These are phyloP conservation scores for Salix caprea DNA, from an alignment of 345 rosid genomes.

Conservation along the genomic window DNA sequence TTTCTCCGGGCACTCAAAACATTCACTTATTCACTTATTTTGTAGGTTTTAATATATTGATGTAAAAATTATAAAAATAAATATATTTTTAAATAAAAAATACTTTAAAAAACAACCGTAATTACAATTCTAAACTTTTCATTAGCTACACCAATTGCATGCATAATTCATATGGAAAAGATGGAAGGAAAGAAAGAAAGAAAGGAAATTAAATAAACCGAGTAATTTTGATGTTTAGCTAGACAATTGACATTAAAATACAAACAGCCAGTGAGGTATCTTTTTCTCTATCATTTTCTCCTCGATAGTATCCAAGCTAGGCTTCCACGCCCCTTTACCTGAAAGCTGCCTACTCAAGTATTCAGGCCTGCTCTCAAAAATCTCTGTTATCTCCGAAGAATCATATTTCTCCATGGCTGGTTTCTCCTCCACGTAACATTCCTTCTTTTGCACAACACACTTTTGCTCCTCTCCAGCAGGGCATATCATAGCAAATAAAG, in stretches of 20 bases:
- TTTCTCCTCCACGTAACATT: neutral
- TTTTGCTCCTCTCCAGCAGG: conserved; percentile 16
- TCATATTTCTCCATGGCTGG: neutral
- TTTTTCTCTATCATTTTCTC: conserved; percentile 58
- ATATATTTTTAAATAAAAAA: too few relatives aligned
- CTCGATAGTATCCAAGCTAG: conserved; percentile 64
- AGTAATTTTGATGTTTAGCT: neutral
- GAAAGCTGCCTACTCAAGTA: conserved; percentile 56
- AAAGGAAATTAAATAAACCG: neutral
- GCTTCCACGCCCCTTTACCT: conserved; percentile 74
- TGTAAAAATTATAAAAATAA: too few relatives aligned
- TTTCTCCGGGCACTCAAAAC: neutral
- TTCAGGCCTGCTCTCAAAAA: conserved; percentile 38
- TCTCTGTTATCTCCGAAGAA: conserved; percentile 14
- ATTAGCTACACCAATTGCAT: too few relatives aligned
- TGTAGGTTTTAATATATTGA: too few relatives aligned
- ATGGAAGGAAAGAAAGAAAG: neutral
- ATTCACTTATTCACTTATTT: too few relatives aligned
- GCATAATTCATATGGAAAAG: neutral
- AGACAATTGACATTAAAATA: neutral
- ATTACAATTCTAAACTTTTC: too few relatives aligned
- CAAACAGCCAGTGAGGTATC: conserved; percentile 39
- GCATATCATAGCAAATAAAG: conserved; percentile 43
- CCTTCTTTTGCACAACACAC: conserved; percentile 13
- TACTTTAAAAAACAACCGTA: too few relatives aligned